Evolutionary conservation across 108 stramenopile species (phyloP).

Genomic region (Nitzschia putrida): DNA sequence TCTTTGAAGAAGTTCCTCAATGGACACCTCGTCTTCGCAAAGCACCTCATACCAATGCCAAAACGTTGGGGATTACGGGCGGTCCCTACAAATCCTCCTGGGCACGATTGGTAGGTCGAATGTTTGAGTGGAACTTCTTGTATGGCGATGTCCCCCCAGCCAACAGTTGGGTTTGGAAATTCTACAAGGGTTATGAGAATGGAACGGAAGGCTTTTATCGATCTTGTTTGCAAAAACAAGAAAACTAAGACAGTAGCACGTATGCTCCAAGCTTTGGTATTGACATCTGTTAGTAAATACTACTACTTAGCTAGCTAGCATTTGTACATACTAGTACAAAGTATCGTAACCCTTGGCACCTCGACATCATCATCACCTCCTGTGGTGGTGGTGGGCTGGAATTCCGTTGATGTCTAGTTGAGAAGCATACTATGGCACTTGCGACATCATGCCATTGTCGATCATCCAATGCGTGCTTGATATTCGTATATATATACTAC

Average conservation of each 20-base stretch:
- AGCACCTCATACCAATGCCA: constrained; percentile 15
- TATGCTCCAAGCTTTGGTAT: background rate
- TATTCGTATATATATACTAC: too few relatives aligned
- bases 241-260: background rate
- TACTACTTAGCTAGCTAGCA: too few relatives aligned
- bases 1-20: background rate
- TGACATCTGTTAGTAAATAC: too few relatives aligned
- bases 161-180: constrained; percentile 26
- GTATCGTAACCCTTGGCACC: too few relatives aligned
- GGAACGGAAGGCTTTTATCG: constrained; percentile 16
- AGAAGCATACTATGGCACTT: too few relatives aligned
- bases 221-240: constrained; percentile 1
- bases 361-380: too few relatives aligned
- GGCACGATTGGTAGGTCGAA: constrained; percentile 12
- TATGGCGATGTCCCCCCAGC: constrained; percentile 13
- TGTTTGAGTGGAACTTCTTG: constrained; percentile 31
- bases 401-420: too few relatives aligned
- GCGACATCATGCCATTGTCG: too few relatives aligned
- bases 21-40: constrained; percentile 3
- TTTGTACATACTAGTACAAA: too few relatives aligned
- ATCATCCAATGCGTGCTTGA: too few relatives aligned
- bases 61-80: constrained; percentile 5
- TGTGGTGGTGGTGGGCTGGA: too few relatives aligned
- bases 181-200: constrained; percentile 20
- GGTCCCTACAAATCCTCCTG: constrained; percentile 21